Evolutionary conservation across 2,329 filamentous ascomycete genomes (phyloP).

Genomic region (Claviceps humidiphila): DNA sequence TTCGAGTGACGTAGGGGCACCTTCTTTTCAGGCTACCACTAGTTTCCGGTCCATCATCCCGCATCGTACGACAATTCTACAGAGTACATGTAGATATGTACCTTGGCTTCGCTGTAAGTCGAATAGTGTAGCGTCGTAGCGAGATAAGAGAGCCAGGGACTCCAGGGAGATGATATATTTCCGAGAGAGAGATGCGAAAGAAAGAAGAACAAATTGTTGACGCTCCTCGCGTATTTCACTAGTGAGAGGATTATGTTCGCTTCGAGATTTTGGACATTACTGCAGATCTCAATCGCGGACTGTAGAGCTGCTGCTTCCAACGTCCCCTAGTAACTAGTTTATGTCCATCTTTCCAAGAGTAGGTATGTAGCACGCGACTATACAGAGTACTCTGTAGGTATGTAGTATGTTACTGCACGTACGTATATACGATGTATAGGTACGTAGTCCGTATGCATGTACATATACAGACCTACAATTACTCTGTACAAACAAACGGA

Average conservation of each 20-base stretch:
- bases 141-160: not conserved
- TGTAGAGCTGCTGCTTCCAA: not conserved
- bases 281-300: not conserved
- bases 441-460: too few species aligned
- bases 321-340: not conserved
- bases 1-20: not conserved
- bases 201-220: not conserved
- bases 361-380: not conserved
- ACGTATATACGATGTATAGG: too few species aligned
- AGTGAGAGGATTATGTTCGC: not conserved
- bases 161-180: not conserved
- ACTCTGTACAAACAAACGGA: too few species aligned
- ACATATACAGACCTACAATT: too few species aligned
- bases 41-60: not conserved
- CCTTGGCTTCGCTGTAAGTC: not conserved
- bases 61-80: slow-evolving; percentile 2
- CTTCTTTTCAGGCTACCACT: not conserved
- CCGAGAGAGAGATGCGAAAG: not conserved
- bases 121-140: not conserved
- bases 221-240: not conserved
- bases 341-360: too few species aligned
- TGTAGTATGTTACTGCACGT: too few species aligned
- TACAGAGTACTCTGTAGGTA: not conserved
- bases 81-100: too few species aligned
- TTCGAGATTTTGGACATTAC: not conserved